Conservation (phyloP, 495 filamentous ascomycete genomes). For the Annulohypoxylon stygium region DNA sequence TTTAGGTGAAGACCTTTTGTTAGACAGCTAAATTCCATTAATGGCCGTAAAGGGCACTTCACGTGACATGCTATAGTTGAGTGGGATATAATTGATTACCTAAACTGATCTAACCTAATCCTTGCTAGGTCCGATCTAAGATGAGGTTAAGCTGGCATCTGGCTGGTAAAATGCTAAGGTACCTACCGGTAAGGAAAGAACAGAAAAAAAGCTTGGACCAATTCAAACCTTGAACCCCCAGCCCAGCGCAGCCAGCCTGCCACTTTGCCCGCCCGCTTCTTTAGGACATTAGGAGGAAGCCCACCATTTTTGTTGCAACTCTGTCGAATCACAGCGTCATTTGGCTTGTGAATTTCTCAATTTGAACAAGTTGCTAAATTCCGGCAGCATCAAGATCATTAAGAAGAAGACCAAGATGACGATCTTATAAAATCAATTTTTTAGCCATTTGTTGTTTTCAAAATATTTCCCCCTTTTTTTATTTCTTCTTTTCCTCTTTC, state of each 20-base stretch:
- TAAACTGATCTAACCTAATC: constrained; percentile 3
- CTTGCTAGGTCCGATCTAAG: background rate
- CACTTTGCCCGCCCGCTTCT: background rate
- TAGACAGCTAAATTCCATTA: too few relatives aligned
- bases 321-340: constrained; percentile 48
- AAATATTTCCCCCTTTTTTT: background rate
- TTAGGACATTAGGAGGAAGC: constrained; percentile 3
- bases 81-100: constrained; percentile 12
- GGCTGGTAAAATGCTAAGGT: background rate
- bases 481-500: background rate
- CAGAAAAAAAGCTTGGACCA: constrained; percentile 37
- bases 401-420: constrained; percentile 27
- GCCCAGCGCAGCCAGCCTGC: background rate
- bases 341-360: constrained; percentile 46
- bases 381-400: constrained; percentile 34
- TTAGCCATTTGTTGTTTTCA: constrained; percentile 17
- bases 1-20: background rate
- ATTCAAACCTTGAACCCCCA: background rate
- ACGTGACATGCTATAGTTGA: constrained; percentile 6
- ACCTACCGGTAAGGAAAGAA: constrained; percentile 13
- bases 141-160: constrained; percentile 7
- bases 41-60: background rate
- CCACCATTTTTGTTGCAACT: constrained; percentile 38
- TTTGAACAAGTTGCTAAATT: constrained; percentile 48
- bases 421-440: constrained; percentile 31